Evolutionary conservation across 1,284 basidiomycete species (phyloP), one percentile per base, ranked within the genome.

Genomic region (Moesziomyces antarcticus): DNA sequence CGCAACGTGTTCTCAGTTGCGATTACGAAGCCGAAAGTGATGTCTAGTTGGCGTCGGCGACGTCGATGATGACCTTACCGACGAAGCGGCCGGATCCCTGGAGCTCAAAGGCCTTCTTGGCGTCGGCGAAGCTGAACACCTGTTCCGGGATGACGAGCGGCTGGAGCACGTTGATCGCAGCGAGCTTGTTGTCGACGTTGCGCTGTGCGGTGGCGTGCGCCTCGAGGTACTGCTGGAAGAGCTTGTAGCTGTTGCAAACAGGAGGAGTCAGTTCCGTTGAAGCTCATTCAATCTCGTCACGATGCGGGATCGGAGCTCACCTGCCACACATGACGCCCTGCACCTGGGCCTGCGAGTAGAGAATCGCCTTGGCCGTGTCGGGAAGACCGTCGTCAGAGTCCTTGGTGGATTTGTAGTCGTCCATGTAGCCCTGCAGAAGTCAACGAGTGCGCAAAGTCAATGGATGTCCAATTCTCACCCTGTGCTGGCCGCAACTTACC

Each of bases 1-100:
- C 30, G 9, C 30, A 30, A 30, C 8, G 30, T 30, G 30, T 30
- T 30, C 9, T 30, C 8, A 11, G 11, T 30, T 30, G 6, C 30
- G 30, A 30, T 25, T 25, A 25, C 24, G n/a, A n/a, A n/a, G n/a
- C n/a, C n/a, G n/a, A n/a, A n/a, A n/a, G n/a, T n/a, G n/a, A n/a
- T 30, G 8, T 30, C 30, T 30, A 30, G 30, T 30, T 30, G 8
- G 30, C 30, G 35, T 37, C 35, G 14, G 42, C 56, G 3, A 73
- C 58, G 16, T 65, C 61, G 52, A 75, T 65, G 46, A 75, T 54
- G 58, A 73, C 50, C 53, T 75, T 75, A 6, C 69, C 73, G 6
- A 75, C 66, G 40, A 65, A 69, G 16, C 50, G 59, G 10, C 64
- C 68, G 33, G 44, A 57, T 0, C 50, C 64, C 27, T 61, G 68